Evolutionary conservation across 176 grass and related monocot species (phyloP).

Genomic region (Lolium rigidum): DNA sequence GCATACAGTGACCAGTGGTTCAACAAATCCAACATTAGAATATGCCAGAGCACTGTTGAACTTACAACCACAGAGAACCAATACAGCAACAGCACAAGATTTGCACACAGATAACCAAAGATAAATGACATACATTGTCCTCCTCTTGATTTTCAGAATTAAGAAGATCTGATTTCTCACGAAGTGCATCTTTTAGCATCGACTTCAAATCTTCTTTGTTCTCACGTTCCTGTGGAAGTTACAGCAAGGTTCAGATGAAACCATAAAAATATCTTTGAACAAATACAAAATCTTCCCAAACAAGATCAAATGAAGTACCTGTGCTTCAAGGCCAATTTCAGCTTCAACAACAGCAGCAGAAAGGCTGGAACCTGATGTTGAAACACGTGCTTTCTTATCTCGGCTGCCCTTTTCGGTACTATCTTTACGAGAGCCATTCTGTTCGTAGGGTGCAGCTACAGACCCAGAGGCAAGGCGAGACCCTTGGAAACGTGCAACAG

Average conservation of each 20-base stretch:
- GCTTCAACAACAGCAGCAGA: constrained; percentile 84
- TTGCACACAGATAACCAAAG: constrained; percentile 20
- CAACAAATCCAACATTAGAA: constrained; percentile 6
- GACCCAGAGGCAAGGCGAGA: constrained; percentile 88
- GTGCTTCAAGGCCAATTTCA: constrained; percentile 75
- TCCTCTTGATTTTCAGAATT: constrained; percentile 91
- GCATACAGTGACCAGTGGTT: not conserved
- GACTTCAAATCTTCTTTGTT: constrained; percentile 95
- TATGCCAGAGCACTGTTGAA: not conserved
- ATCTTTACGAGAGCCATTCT: constrained; percentile 50
- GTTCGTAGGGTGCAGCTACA: constrained; percentile 70
- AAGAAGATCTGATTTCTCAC: constrained; percentile 96
- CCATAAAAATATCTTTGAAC: constrained; percentile 13
- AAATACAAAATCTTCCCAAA: constrained; percentile 18
- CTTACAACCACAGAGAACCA: not conserved
- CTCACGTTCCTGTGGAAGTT: constrained; percentile 57
- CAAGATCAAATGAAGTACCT: constrained; percentile 53
- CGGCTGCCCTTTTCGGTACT: constrained; percentile 43
- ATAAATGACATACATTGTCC: constrained; percentile 70
- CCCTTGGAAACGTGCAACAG: constrained; percentile 80
- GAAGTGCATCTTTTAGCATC: constrained; percentile 86
- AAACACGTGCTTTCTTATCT: constrained; percentile 58
- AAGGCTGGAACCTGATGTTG: constrained; percentile 65
- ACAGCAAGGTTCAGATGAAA: constrained; percentile 26
- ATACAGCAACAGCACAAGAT: constrained; percentile 16